Percentiles rank a stretch among this genome's conserved stretches.
These are phyloP conservation scores for Colletotrichum tropicale DNA, from an alignment of 2,329 filamentous ascomycete species.

Conservation along the genomic window DNA sequence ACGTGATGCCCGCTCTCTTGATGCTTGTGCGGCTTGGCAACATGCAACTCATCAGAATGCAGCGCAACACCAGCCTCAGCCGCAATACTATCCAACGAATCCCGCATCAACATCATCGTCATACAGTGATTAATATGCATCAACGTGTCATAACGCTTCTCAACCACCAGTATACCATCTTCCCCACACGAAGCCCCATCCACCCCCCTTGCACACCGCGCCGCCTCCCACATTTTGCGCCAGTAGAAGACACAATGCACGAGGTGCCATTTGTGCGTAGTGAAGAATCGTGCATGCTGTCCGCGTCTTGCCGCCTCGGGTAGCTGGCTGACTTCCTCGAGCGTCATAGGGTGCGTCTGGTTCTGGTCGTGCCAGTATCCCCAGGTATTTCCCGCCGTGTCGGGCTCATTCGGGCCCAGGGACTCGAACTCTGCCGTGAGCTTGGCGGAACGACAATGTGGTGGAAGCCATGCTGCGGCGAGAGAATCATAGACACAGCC, in stretches of 20 bases:
- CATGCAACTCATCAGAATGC: neutral
- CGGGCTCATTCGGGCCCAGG: conserved; percentile 29
- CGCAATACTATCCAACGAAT: neutral
- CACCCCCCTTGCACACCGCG: neutral
- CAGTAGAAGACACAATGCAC: conserved; percentile 37
- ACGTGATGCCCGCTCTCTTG: neutral
- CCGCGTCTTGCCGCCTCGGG: conserved; percentile 17
- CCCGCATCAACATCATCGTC: conserved; percentile 1
- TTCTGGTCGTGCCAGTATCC: conserved; percentile 32
- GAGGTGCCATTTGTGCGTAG: conserved; percentile 31
- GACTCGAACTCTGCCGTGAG: conserved; percentile 35
- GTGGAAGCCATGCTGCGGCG: conserved; percentile 37
- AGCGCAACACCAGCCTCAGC: conserved; percentile 6
- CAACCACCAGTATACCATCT: neutral
- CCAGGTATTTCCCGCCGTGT: conserved; percentile 26
- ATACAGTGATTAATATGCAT: conserved; percentile 2
- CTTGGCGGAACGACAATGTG: conserved; percentile 34
- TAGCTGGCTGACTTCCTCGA: conserved; percentile 20
- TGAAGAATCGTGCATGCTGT: conserved; percentile 19
- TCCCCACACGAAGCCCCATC: neutral
- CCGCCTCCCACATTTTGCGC: conserved; percentile 27
- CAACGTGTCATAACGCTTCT: conserved; percentile 2
- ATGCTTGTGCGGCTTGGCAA: conserved; percentile 3
- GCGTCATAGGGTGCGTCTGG: conserved; percentile 23
- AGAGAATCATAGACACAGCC: conserved; percentile 38